Evolutionary conservation across 768 basidiomycete species (phyloP).

Genomic region (Termitomyces sp.): DNA sequence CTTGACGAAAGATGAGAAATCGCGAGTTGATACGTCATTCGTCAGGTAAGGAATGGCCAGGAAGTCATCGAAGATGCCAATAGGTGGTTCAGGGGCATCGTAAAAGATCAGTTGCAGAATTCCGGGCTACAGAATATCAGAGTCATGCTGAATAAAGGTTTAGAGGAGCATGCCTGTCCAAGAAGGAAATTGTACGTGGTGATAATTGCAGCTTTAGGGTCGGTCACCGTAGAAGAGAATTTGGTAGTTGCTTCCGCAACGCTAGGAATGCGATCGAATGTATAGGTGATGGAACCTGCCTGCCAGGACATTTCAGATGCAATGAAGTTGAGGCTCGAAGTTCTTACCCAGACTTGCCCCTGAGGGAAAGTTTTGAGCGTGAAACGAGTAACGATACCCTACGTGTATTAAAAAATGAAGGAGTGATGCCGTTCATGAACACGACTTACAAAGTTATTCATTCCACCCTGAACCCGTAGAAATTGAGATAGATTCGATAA

Average conservation of each 20-base stretch:
- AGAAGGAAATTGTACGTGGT: conserved; percentile 35
- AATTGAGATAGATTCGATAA: neutral
- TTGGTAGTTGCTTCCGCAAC: conserved; percentile 31
- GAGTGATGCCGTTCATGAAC: neutral
- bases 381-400: conserved; percentile 59
- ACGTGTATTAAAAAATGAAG: neutral
- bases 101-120: conserved; percentile 46
- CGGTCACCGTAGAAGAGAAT: conserved; percentile 34
- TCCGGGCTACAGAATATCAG: conserved; percentile 1
- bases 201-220: conserved; percentile 47
- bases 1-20: conserved; percentile 35
- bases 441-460: conserved; percentile 47
- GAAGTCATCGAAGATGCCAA: conserved; percentile 47
- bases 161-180: conserved; percentile 23
- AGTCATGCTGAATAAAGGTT: neutral
- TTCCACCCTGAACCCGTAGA: conserved; percentile 38
- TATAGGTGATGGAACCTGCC: conserved; percentile 43
- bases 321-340: neutral
- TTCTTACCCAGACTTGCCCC: conserved; percentile 51
- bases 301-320: conserved; percentile 13
- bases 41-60: conserved; percentile 34
- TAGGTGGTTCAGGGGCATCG: conserved; percentile 43
- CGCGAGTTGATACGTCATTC: conserved; percentile 32
- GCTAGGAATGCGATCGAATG: conserved; percentile 15
- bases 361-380: conserved; percentile 50